Conservation (phyloP, 345 rosid genomes). For the Gossypium turneri region DNA sequence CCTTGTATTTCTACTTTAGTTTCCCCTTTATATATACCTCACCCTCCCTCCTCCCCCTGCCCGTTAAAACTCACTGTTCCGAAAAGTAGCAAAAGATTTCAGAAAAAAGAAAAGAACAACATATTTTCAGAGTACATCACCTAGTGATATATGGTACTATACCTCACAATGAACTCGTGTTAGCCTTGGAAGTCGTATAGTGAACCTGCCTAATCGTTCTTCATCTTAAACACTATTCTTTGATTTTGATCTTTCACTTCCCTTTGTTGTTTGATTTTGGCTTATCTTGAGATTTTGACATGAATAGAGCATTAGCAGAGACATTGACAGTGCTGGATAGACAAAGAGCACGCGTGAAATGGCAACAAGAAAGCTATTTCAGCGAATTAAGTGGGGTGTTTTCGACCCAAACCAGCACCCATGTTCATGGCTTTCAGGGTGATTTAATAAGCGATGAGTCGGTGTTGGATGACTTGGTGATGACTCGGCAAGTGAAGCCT, state of each 20-base stretch:
- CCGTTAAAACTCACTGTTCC: neutral
- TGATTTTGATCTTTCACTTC: neutral
- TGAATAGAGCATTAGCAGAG: conserved; percentile 37
- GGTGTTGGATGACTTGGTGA: conserved; percentile 6
- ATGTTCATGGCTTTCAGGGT: conserved; percentile 28
- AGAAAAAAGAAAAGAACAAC: too few relatives aligned
- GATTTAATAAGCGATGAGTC: conserved; percentile 26
- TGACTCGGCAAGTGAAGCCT: conserved; percentile 29
- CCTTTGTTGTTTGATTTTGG: neutral
- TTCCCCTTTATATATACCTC: too few relatives aligned
- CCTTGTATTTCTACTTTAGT: too few relatives aligned
- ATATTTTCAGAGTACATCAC: neutral
- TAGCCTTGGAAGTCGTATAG: neutral
- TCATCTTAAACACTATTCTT: neutral
- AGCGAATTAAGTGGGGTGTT: conserved; percentile 35
- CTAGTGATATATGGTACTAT: neutral
- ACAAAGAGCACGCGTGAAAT: conserved; percentile 41
- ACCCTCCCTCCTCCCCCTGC: neutral
- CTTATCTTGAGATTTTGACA: neutral
- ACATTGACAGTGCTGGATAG: conserved; percentile 58
- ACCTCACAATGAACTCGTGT: conserved; percentile 12
- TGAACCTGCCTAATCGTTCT: conserved; percentile 1
- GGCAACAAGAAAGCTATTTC: conserved; percentile 33
- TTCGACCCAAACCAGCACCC: conserved; percentile 16
- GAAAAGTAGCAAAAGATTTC: neutral